A percentile compares a stretch with the other conserved stretches of the same genome.
Evolutionary conservation across 257 asterid species (phyloP).

Genomic region (Rauvolfia tetraphylla): DNA sequence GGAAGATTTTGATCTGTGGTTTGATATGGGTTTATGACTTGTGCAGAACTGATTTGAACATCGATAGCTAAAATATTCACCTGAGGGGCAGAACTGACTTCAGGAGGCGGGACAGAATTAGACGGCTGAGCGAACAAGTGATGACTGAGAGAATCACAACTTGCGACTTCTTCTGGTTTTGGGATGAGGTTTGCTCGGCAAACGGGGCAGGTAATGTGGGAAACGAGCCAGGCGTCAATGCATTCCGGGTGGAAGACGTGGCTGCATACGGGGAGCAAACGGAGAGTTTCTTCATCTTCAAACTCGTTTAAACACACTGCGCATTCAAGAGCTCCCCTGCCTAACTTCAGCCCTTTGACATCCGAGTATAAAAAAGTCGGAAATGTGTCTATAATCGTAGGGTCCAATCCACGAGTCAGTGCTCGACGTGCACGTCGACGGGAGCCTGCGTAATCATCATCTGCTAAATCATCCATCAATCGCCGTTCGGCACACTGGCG

Average conservation of each 20-base stretch:
- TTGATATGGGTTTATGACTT: constrained; percentile 7
- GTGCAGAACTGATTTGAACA: constrained; percentile 9
- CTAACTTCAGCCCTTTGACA: constrained; percentile 29
- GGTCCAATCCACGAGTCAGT: constrained; percentile 28
- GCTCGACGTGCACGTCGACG: background rate
- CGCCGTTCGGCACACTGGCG: constrained; percentile 27
- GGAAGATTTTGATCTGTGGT: constrained; percentile 3
- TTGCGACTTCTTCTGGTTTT: background rate
- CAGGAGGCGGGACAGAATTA: background rate
- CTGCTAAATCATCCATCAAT: background rate
- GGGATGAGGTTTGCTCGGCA: constrained; percentile 46
- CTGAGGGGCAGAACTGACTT: background rate
- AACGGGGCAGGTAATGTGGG: constrained; percentile 55
- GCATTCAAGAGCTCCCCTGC: constrained; percentile 31
- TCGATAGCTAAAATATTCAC: constrained; percentile 12
- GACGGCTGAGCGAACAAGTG: background rate
- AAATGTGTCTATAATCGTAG: constrained; percentile 19
- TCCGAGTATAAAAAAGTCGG: constrained; percentile 34
- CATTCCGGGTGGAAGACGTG: constrained; percentile 49
- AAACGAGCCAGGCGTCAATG: constrained; percentile 46
- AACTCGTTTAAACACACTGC: constrained; percentile 42
- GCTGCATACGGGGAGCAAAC: constrained; percentile 35
- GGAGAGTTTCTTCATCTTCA: constrained; percentile 29
- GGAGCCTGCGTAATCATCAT: background rate
- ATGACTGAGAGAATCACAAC: background rate